Evolutionary conservation across 148 eudicot species (phyloP).

Genomic region (Heliamphora exappendiculata): DNA sequence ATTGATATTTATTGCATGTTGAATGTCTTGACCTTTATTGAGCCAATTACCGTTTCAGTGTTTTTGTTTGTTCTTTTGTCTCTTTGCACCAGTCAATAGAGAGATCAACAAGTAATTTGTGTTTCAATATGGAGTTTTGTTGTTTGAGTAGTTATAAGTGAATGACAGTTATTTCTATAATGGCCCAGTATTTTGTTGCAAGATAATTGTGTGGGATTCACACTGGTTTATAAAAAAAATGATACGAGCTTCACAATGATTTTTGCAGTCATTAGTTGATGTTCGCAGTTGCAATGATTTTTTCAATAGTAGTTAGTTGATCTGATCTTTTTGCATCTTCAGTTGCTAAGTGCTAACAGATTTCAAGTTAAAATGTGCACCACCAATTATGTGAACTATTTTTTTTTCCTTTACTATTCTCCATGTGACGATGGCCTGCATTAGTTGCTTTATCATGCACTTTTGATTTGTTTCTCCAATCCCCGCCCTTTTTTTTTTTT

Average conservation of each 20-base stretch:
- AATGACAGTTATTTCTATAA: not conserved
- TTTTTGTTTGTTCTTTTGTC: not conserved
- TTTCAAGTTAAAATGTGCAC: not conserved
- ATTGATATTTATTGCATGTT: not conserved
- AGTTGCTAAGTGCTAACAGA: no score
- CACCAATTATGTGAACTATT: not conserved
- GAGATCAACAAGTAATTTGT: not conserved
- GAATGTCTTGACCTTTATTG: not conserved
- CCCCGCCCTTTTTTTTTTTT: no score
- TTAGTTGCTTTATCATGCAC: not conserved
- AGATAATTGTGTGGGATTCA: no score
- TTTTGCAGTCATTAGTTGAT: not conserved
- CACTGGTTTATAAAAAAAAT: no score
- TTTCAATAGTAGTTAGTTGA: not conserved
- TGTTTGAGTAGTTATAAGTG: not conserved
- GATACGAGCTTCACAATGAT: not conserved
- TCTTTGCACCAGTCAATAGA: not conserved
- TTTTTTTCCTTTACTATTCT: not conserved
- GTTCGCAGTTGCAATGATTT: not conserved
- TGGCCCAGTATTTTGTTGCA: not conserved
- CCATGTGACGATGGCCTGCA: not conserved
- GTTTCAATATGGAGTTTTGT: not conserved
- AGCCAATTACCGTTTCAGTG: not conserved
- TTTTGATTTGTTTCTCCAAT: not conserved
- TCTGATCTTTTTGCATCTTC: not conserved